Conservation (phyloP, 371 early-diverging fungal species). For the Globomyces sp. region DNA sequence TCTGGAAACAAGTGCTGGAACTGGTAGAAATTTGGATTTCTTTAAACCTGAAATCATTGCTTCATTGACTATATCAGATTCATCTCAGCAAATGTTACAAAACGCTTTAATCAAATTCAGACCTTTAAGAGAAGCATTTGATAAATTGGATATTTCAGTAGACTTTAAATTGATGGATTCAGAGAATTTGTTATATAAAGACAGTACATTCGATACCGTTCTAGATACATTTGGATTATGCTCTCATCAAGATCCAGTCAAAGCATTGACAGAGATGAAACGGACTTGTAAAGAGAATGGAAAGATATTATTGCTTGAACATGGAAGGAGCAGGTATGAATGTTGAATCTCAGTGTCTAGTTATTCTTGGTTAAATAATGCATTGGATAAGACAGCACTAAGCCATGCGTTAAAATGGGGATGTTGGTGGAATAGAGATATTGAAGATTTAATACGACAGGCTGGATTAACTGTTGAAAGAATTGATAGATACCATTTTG, state of each 20-base stretch:
- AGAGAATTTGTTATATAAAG: conserved; percentile 42
- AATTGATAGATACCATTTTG: conserved; percentile 70
- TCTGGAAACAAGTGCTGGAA: conserved; percentile 61
- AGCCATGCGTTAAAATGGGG: conserved; percentile 79
- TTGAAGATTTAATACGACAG: conserved; percentile 62
- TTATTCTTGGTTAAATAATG: conserved; percentile 56
- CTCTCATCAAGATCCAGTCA: conserved; percentile 66
- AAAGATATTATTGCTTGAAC: conserved; percentile 70
- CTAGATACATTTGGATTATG: conserved; percentile 83
- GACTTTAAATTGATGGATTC: conserved; percentile 39
- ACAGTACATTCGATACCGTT: conserved; percentile 67
- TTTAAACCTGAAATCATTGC: conserved; percentile 39
- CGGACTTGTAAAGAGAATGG: conserved; percentile 63
- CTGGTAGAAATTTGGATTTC: conserved; percentile 67
- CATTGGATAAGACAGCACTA: conserved; percentile 66
- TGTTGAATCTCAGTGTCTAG: background rate
- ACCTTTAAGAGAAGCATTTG: background rate
- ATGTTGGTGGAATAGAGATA: conserved; percentile 87
- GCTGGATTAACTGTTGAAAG: conserved; percentile 61
- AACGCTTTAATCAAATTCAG: conserved; percentile 51
- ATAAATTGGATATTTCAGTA: background rate
- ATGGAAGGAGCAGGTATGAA: conserved; percentile 57
- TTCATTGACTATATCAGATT: conserved; percentile 60
- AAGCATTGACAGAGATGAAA: conserved; percentile 62
- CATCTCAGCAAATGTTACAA: conserved; percentile 58